These are phyloP conservation scores for Aureoboletus auriporus DNA, from an alignment of 768 basidiomycete species.

Conservation along the genomic window DNA sequence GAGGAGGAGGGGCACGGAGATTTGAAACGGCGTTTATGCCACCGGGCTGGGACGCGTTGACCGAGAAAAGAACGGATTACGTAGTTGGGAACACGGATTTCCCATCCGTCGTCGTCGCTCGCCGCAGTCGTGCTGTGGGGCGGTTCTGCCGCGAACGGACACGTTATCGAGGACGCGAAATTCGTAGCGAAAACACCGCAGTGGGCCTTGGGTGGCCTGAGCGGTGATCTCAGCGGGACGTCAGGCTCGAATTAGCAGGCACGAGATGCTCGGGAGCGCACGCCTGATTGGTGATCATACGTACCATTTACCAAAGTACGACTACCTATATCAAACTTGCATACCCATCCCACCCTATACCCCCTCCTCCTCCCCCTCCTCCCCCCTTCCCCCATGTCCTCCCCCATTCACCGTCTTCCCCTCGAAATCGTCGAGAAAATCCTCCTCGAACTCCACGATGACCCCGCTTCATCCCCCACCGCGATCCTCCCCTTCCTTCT, in stretches of 20 bases:
- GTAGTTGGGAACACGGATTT: not conserved
- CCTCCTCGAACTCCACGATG: constrained; percentile 39
- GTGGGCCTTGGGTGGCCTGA: not conserved
- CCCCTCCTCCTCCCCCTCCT: constrained; percentile 10
- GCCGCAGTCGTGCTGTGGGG: not conserved
- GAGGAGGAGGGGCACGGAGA: not conserved
- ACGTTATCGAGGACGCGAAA: constrained; percentile 4
- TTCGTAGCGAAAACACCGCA: constrained; percentile 1
- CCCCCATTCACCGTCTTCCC: constrained; percentile 32
- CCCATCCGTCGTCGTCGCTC: constrained; percentile 1
- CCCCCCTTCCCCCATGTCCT: constrained; percentile 11
- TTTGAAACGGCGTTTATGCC: constrained; percentile 23
- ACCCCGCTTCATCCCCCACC: constrained; percentile 24
- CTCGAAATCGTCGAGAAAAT: constrained; percentile 48
- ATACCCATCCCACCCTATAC: constrained; percentile 4
- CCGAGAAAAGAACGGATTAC: not conserved
- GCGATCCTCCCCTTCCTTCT: constrained; percentile 46
- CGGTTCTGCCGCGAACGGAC: constrained; percentile 5
- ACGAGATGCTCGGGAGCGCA: constrained; percentile 1
- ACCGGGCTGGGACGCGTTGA: not conserved
- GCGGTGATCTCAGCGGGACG: constrained; percentile 6
- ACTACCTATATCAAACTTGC: constrained; percentile 7
- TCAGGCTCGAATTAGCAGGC: not conserved
- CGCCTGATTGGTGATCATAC: constrained; percentile 2
- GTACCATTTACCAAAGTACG: constrained; percentile 8